Base-by-base conservation (phyloP, 2,329 filamentous ascomycete species). In the Aureobasidium sp. region DNA sequence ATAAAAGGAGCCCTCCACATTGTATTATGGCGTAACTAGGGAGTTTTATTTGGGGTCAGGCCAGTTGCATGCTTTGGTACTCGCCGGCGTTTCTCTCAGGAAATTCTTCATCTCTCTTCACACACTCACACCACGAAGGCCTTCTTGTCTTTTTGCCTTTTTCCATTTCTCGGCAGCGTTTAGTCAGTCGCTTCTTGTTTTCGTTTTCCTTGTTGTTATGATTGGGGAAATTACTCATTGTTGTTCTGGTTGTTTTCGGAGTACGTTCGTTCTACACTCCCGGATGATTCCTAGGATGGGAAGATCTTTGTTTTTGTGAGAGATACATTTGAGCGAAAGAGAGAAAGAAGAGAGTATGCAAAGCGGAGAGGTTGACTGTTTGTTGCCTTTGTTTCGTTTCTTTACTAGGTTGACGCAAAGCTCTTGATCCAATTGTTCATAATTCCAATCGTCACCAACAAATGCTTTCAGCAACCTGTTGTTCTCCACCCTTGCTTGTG, bases 21-120 rank as follows among this genome's bases (percentile, higher is more conserved):
- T 61, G 49, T 61, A 61, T 61, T 49, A 54, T 61, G 49, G 59
- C 59, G 59, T 55, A 54, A 39, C 21, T 36, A 47, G 41, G 59
- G 49, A 53, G 59, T 53, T 37, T 55, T 39, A 32, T 30, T 54
- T 48, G 49, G 49, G 59, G 25, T 36, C n/a, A 54, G 59, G 59
- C 48, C 29, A 48, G 25, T 50, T 59, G 44, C 57, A 59, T 59
- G 49, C 59, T 55, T 61, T 55, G 44, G 45, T 61, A 36, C 30
- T 55, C 50, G 39, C 39, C 30, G 59, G 49, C 48, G 49, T 61
- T 52, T 47, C 21, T 55, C 39, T 48, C 59, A 61, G 41, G 59
- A 61, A 61, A 61, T 45, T 48, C 49, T 52, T 61, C 39, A 42
- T 39, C 32, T 54, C 48, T 36, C 36, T 37, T 32, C 48, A 34